Percentiles rank a stretch among this genome's conserved stretches.
Evolutionary conservation across 208 protist species (phyloP).

Genomic region (Porcisia deanei): DNA sequence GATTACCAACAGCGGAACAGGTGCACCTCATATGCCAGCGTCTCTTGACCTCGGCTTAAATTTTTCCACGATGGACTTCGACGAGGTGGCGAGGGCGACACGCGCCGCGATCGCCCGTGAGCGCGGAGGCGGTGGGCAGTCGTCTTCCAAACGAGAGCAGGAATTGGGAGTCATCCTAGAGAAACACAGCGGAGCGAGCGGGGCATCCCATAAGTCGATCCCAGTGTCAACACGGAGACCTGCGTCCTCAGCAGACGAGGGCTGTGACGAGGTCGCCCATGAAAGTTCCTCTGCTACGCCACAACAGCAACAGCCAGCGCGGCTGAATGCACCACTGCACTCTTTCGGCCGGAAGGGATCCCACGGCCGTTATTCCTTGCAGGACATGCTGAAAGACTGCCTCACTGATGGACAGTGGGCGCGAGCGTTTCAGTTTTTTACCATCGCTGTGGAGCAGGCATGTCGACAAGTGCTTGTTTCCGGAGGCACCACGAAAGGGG

Average conservation of each 20-base stretch:
- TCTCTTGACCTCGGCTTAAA: slow-evolving; percentile 47
- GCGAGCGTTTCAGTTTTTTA: slow-evolving; percentile 58
- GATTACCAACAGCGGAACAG: neutral
- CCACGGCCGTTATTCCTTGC: slow-evolving; percentile 43
- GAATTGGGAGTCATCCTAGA: slow-evolving; percentile 8
- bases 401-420: slow-evolving; percentile 59
- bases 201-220: slow-evolving; percentile 2
- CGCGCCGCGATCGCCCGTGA: slow-evolving; percentile 37
- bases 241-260: neutral
- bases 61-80: slow-evolving; percentile 69
- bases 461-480: slow-evolving; percentile 24
- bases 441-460: slow-evolving; percentile 36
- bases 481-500: neutral
- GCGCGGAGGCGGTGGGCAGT: neutral
- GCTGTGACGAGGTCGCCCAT: neutral
- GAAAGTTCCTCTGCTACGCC: neutral
- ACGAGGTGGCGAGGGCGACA: slow-evolving; percentile 37
- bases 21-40: neutral
- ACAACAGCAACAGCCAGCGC: neutral
- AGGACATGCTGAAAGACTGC: slow-evolving; percentile 66
- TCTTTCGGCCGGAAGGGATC: neutral
- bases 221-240: neutral
- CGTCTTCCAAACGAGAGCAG: slow-evolving; percentile 8
- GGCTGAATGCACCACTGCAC: neutral
- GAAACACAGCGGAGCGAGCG: neutral